phyloP scores from a whole-genome alignment of 768 basidiomycete species.

The Lactarius pseudohatsudake region DNA sequence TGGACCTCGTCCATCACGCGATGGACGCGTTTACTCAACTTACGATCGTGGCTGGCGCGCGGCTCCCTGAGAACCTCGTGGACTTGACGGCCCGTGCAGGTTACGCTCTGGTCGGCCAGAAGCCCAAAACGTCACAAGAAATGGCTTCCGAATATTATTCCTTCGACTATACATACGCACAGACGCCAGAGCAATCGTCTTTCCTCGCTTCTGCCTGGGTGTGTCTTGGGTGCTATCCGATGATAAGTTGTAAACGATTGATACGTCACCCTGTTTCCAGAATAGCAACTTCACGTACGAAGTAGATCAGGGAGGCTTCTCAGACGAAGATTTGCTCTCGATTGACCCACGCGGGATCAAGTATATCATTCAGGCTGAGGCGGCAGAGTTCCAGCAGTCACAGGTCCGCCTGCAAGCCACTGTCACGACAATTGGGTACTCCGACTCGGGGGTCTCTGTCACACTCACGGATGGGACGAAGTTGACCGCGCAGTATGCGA shows the following conservation, averaged over 20 bases:
- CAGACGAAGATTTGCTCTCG: slow-evolving; percentile 41
- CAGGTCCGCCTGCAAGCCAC: slow-evolving; percentile 52
- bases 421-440: slow-evolving; percentile 42
- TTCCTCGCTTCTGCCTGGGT: slow-evolving; percentile 60
- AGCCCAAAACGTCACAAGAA: slow-evolving; percentile 45
- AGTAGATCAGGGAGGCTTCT: slow-evolving; percentile 49
- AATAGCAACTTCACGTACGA: slow-evolving; percentile 58
- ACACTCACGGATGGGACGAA: slow-evolving; percentile 31
- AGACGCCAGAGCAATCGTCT: slow-evolving; percentile 58
- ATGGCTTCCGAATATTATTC: slow-evolving; percentile 57
- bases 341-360: slow-evolving; percentile 65
- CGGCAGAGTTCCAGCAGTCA: slow-evolving; percentile 44
- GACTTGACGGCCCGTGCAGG: slow-evolving; percentile 52
- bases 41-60: slow-evolving; percentile 44
- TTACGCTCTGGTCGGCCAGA: slow-evolving; percentile 48
- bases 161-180: slow-evolving; percentile 50
- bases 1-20: slow-evolving; percentile 44
- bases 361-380: slow-evolving; percentile 55
- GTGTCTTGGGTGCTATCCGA: slow-evolving; percentile 14
- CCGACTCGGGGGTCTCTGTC: slow-evolving; percentile 53
- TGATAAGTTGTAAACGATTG: neutral
- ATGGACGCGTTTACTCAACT: slow-evolving; percentile 41
- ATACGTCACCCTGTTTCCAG: slow-evolving; percentile 33
- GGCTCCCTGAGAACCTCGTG: slow-evolving; percentile 42
- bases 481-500: slow-evolving; percentile 34